These are phyloP conservation scores for Crithidia mellificae DNA, from an alignment of 208 protist species.

Conservation along the genomic window DNA sequence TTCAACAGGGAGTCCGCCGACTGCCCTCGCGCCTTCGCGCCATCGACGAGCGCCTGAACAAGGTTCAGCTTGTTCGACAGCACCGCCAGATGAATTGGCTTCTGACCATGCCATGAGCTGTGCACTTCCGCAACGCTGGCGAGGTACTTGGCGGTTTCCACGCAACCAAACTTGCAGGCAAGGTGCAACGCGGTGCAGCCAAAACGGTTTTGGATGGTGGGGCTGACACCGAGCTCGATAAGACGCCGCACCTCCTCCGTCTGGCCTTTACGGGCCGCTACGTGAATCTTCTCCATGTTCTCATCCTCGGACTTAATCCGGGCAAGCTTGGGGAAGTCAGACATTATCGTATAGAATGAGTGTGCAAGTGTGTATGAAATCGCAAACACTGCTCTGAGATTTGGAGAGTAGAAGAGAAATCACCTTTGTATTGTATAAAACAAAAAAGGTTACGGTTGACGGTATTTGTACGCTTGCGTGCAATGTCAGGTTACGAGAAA, in stretches of 20 bases:
- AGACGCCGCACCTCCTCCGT: slow-evolving; percentile 79
- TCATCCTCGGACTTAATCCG: slow-evolving; percentile 84
- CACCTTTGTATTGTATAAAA: too few species aligned
- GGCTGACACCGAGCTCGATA: slow-evolving; percentile 67
- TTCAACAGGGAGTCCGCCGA: slow-evolving; percentile 69
- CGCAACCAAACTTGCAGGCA: slow-evolving; percentile 80
- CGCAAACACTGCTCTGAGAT: too few species aligned
- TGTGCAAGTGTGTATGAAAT: background rate
- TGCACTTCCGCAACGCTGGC: slow-evolving; percentile 58
- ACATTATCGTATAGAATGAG: slow-evolving; percentile 18
- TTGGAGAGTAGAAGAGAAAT: too few species aligned
- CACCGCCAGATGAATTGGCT: slow-evolving; percentile 81
- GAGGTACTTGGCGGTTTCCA: slow-evolving; percentile 72
- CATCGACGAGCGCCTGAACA: slow-evolving; percentile 62
- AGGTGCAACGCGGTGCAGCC: slow-evolving; percentile 88
- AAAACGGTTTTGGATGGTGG: slow-evolving; percentile 80
- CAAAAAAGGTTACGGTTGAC: too few species aligned
- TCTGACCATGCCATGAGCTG: slow-evolving; percentile 78
- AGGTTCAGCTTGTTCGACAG: slow-evolving; percentile 67
- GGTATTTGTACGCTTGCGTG: too few species aligned
- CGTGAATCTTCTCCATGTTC: slow-evolving; percentile 90
- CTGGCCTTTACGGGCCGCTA: slow-evolving; percentile 75
- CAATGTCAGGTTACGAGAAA: too few species aligned
- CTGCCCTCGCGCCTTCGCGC: slow-evolving; percentile 54
- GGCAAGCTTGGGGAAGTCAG: slow-evolving; percentile 66